These are phyloP conservation scores for Cryptococcus maquisensis DNA, from an alignment of 1,284 basidiomycete species.

Conservation along the genomic window DNA sequence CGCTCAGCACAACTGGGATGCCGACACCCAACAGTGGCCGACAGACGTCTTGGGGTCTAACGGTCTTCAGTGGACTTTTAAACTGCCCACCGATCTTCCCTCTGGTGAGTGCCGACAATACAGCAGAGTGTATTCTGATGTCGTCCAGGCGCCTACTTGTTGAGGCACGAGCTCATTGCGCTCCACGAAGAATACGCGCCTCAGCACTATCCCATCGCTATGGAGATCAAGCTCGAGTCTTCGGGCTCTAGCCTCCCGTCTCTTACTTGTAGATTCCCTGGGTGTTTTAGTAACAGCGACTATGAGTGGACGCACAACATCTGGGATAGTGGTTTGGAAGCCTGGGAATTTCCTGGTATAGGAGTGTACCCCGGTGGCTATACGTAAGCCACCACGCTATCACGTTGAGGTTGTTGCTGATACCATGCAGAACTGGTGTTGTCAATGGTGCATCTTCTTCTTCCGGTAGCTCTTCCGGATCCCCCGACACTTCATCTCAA, in stretches of 20 bases:
- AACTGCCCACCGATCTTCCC: slow-evolving; percentile 1
- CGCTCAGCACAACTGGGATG: slow-evolving; percentile 2
- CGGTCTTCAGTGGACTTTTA: neutral
- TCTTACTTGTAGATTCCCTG: slow-evolving; percentile 2
- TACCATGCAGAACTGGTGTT: neutral
- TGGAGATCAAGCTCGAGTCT: neutral
- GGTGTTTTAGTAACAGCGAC: neutral
- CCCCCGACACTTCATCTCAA: neutral
- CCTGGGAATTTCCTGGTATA: slow-evolving; percentile 1
- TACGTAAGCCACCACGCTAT: neutral
- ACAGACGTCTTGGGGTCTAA: neutral
- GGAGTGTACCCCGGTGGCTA: slow-evolving; percentile 1
- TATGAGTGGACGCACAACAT: neutral
- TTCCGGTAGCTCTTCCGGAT: neutral
- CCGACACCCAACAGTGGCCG: slow-evolving; percentile 1
- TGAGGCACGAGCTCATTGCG: neutral
- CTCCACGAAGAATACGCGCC: neutral
- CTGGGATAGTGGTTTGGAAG: neutral
- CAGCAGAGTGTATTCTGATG: neutral
- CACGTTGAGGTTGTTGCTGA: too few species aligned
- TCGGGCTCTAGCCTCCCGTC: neutral
- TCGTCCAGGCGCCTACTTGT: neutral
- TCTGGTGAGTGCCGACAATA: neutral
- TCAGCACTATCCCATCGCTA: slow-evolving; percentile 1
- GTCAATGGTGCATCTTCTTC: slow-evolving; percentile 1